Evolutionary conservation across 306 rosid species (phyloP), one percentile per base, ranked within the genome.

Genomic region (Glycine soja): DNA sequence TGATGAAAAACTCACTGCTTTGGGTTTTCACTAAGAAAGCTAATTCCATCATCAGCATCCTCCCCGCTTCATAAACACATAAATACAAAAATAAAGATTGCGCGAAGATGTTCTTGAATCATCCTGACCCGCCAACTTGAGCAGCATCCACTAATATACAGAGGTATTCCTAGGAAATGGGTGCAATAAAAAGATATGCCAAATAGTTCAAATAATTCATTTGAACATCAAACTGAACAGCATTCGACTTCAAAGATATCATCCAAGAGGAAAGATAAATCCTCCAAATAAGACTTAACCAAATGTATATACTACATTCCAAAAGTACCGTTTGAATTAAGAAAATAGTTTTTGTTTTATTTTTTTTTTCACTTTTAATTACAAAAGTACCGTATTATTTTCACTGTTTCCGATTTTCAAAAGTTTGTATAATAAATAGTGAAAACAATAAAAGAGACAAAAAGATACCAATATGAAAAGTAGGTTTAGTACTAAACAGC

Each of bases 121-220:
- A 78, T 80, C 88, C 85, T 77, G 82, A 85, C 71, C 77, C 51
- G 40, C 51, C 73, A 79, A 82, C 77, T 75, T 32, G 70, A 38
- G 82, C 36, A 70, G 54, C 72, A 85, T 78, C 87, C 86, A 68
- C 66, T 66, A 88, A 93, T 91, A 72, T 93, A 95, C 93, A 72
- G 74, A 80, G 46, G 85, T 70, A 73, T 59, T 74, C 83, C 80
- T 14, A 47, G 16, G 62, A 82, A 76, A 78, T 58, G 85, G 71
- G 84, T 78, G 61, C 70, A 14, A 82, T 14, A 57, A 34, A 36
- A 75, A 56, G 34, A 69, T 72, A 45, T 48, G 68, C 76, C 83
- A 54, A 66, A 51, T 40, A 68, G 66, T 75, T 42, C 12, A 81
- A 77, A 72, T 34, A 75, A 66, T 79, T 75, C 77, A 48, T 82